Base-by-base conservation (phyloP, 148 eudicot genomes). In the Simmondsia chinensis region DNA sequence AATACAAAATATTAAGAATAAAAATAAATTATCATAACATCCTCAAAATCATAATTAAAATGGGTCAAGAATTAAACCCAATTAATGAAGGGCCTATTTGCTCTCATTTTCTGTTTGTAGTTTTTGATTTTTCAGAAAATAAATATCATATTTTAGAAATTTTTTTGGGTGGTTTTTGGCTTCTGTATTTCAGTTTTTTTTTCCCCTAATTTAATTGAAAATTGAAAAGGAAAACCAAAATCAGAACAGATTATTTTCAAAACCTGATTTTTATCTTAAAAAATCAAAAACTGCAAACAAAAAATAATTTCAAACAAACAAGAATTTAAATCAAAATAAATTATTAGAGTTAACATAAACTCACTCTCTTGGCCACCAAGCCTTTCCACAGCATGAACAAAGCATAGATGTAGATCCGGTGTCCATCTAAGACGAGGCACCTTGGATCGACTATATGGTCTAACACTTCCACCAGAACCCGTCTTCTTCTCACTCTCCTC, bases 351-450 rank as follows among this genome's bases (percentile, higher is more conserved):
- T 13, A 12, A 22, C n/a, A 27, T 10, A 2, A 32, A 66, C 88
- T 69, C 43, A 87, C 96, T 76, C 18, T 87, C 94, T 79, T 83
- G 94, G 12, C 96, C 96, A 24, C 96, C 96, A 6, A 87, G 71
- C 56, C 88, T 76, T 54, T 87, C 88, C 40, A 87, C 80, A 29
- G 94, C 94, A 44, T 79, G 85, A 57, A 72, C 63, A 57, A 87
- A 87, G 52, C 88, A 74, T 50, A 77, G 85, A 38, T 87, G 96
- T 52, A 87, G 96, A 43, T 82, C 96, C 9, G 96, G 94, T 0
- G 96, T 87, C 94, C 96, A 87, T 18, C 94, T 63, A 13, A 87
- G 88, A 44, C 96, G 60, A 1, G 94, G 94, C 61, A 71, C 74
- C 72, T 83, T 87, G 1, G 96, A 87, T 4, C 96, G 84, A 35